phyloP scores from a whole-genome alignment of 768 basidiomycete genomes.

The Nidularia pulvinata region DNA sequence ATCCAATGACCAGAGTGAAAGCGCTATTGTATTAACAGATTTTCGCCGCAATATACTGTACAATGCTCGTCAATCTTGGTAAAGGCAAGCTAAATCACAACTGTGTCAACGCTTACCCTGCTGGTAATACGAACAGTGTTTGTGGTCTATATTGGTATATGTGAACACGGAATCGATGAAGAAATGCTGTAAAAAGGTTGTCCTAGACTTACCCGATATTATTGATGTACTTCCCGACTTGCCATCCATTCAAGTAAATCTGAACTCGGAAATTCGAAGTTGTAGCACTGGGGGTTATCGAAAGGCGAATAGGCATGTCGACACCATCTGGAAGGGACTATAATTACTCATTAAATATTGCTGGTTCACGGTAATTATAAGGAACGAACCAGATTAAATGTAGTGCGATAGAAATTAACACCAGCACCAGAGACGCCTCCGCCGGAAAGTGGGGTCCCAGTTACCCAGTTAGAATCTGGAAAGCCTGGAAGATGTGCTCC shows the following conservation, averaged over 20 bases:
- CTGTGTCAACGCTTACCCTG: slow-evolving; percentile 27
- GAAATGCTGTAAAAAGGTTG: not conserved
- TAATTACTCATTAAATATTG: not conserved
- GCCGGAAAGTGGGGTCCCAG: slow-evolving; percentile 26
- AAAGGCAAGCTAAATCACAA: not conserved
- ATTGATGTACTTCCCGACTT: slow-evolving; percentile 52
- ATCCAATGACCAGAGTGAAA: slow-evolving; percentile 52
- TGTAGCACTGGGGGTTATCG: slow-evolving; percentile 38
- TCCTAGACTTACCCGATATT: slow-evolving; percentile 39
- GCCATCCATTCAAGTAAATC: slow-evolving; percentile 53
- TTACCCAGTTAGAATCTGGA: slow-evolving; percentile 35
- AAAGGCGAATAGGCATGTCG: slow-evolving; percentile 44
- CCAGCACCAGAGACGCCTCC: slow-evolving; percentile 30
- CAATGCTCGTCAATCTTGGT: not conserved
- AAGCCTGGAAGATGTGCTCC: slow-evolving; percentile 51
- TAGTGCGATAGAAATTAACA: slow-evolving; percentile 42
- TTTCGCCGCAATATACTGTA: slow-evolving; percentile 36
- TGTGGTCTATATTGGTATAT: slow-evolving; percentile 41
- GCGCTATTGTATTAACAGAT: slow-evolving; percentile 42
- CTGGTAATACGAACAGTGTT: slow-evolving; percentile 46
- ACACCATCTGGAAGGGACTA: slow-evolving; percentile 35
- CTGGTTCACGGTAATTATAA: not conserved
- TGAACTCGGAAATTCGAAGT: slow-evolving; percentile 48
- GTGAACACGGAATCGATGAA: not conserved
- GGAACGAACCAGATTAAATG: slow-evolving; percentile 32